Evolutionary conservation across 257 asterid species (phyloP), one percentile per base, ranked within the genome.

Genomic region (Cordia subcordata): DNA sequence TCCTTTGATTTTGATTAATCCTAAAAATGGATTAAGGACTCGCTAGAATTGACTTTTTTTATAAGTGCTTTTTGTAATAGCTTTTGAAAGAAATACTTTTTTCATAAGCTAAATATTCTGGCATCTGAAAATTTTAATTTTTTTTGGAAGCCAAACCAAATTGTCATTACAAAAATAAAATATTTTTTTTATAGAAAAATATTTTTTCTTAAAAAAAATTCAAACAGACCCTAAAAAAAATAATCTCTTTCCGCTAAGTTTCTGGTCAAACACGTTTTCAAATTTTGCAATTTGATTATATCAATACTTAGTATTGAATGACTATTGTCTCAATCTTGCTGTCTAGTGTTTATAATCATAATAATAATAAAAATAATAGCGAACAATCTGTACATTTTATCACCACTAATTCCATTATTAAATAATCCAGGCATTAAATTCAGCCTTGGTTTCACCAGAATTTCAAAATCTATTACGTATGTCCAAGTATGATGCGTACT

Each of bases 241-340:
- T 17, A 16, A 27, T 18, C 9, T 53, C 46, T 23, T 60, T 47
- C 49, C 52, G 63, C 50, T 73, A 58, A 72, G 45, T 62, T 58
- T 63, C 39, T 58, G 67, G 85, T 82, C 87, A 69, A 78, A 79
- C 73, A 63, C 65, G 75, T 68, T 65, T 62, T 74, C 64, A 65
- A 45, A 45, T 65, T 65, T 69, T 52, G 55, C 40, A 63, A 44
- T 63, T 74, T 80, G n/a, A 65, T 75, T 16, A 68, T 71, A 75
- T 51, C 83, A 51, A 77, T 63, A 23, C 77, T 79, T 78, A 47
- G 79, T 55, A 61, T 33, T 82, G 42, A 65, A 74, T 65, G 67
- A 75, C 59, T 27, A 53, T 39, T 66, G 72, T 57, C 63, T 61
- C 61, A 59, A 59, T 65, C 37, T 55, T 54, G 32, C 53, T 59